Base-by-base conservation (phyloP, 1,284 basidiomycete species). In the Ceratobasidium papillatum region DNA sequence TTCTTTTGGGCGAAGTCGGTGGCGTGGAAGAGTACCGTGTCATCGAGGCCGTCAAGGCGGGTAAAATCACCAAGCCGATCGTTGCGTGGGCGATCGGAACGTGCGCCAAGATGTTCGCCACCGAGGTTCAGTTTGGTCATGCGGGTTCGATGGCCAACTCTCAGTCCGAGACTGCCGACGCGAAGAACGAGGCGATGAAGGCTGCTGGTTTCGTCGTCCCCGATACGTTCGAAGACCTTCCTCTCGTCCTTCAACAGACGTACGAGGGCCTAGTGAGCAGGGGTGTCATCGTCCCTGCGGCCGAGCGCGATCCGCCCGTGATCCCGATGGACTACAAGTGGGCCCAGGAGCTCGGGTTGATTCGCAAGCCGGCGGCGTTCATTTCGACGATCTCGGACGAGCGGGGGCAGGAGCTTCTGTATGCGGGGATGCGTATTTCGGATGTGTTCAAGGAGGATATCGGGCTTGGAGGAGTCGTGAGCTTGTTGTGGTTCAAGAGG, bases 271-370 rank as follows among this genome's bases (percentile, higher is more conserved):
- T 99, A 77, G 93, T 99, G 74, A 81, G 83, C 77, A 83, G 82
- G 59, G 95, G 96, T 68, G 81, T 85, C 58, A 90, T 99, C 82
- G 83, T 86, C 62, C 92, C 91, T 78, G 87, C 90, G 86, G 79
- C 86, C 65, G 97, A 99, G 86, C 87, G 91, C 75, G 93, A 96
- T 51, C 95, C 96, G 38, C 97, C 97, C 27, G 91, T 94, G 78
- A 99, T 99, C 82, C 97, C 97, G 34, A 97, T 99, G 94, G 97
- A 99, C 87, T 99, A 99, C 92, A 98, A 99, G 87, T 99, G 97
- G 97, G 97, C 97, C 56, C 92, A 94, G 79, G 97, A 99, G 86
- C 92, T 99, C 75, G 97, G 97, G 75, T 91, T 99, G 83, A 96
- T 99, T 83, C 93, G 97, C 82, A 99, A 99, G 87, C 97, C 97